phyloP scores from a whole-genome alignment of 352 stramenopile species.

The Phytophthora hybrid region DNA sequence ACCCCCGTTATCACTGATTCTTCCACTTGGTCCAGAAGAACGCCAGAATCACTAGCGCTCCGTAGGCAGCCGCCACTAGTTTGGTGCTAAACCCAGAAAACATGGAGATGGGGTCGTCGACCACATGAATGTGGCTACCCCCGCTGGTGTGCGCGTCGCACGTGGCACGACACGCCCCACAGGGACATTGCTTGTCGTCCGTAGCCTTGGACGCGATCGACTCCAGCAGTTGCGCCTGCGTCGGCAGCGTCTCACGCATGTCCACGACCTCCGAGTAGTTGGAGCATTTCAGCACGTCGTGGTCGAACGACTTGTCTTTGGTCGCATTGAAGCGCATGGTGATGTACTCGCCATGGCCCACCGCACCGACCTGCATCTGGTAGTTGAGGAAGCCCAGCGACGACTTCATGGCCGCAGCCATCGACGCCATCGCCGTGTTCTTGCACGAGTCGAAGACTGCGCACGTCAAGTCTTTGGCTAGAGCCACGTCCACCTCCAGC shows the following conservation, averaged over 20 bases:
- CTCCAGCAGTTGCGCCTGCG: conserved; percentile 69
- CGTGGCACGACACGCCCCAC: conserved; percentile 70
- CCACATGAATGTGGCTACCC: conserved; percentile 55
- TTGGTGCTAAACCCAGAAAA: conserved; percentile 68
- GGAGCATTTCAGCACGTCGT: conserved; percentile 73
- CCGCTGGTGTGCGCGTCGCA: conserved; percentile 60
- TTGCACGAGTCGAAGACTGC: conserved; percentile 88
- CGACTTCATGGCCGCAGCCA: conserved; percentile 79
- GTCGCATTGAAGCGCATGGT: conserved; percentile 71
- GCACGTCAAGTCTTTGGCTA: conserved; percentile 81
- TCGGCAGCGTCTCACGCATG: conserved; percentile 51
- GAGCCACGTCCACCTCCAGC: conserved; percentile 77
- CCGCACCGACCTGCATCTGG: conserved; percentile 87
- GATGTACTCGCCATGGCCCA: conserved; percentile 91
- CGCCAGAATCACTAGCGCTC: conserved; percentile 45
- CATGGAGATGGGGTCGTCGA: conserved; percentile 76
- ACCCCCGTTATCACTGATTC: conserved; percentile 21
- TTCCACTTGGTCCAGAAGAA: conserved; percentile 60
- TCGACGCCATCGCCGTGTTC: conserved; percentile 82
- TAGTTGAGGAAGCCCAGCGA: conserved; percentile 91
- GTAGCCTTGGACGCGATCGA: conserved; percentile 63
- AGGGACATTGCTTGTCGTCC: conserved; percentile 78
- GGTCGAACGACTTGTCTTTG: conserved; percentile 53
- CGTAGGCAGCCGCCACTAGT: conserved; percentile 71
- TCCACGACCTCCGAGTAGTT: conserved; percentile 77